Conservation (phyloP, 345 rosid species). For the Brassica rapa region DNA sequence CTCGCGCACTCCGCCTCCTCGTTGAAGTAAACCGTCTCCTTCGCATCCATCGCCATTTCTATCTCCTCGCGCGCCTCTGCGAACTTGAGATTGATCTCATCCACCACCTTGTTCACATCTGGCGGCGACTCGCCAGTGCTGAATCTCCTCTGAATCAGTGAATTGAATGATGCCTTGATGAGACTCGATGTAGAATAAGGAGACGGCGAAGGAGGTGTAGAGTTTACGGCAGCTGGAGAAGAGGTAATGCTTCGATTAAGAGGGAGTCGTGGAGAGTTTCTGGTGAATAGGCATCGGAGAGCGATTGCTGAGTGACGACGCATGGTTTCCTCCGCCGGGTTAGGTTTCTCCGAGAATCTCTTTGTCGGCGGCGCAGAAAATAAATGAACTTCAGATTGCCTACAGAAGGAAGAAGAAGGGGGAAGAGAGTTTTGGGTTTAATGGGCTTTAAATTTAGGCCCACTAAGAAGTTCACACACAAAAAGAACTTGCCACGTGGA, state of each 20-base stretch:
- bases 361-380: conserved; percentile 26
- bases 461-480: neutral
- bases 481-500: neutral
- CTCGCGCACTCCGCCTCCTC: conserved; percentile 95
- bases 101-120: conserved; percentile 73
- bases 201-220: neutral
- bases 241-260: conserved; percentile 27
- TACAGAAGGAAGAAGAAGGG: neutral
- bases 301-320: conserved; percentile 43
- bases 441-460: conserved; percentile 14
- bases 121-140: conserved; percentile 41
- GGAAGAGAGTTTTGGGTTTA: neutral
- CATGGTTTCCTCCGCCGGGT: conserved; percentile 36
- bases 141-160: conserved; percentile 33
- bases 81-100: conserved; percentile 81
- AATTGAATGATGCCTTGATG: conserved; percentile 19
- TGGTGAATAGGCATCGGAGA: conserved; percentile 42
- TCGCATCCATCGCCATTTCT: conserved; percentile 94
- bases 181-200: conserved; percentile 3
- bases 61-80: conserved; percentile 99
- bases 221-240: no score
- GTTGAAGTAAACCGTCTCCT: conserved; percentile 88
- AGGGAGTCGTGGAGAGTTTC: conserved; percentile 34
- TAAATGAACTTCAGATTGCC: neutral
- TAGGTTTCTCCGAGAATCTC: conserved; percentile 23